Evolutionary conservation across 352 stramenopile genomes (phyloP), one percentile per base, ranked within the genome.

Genomic region (Phytophthora meadii): DNA sequence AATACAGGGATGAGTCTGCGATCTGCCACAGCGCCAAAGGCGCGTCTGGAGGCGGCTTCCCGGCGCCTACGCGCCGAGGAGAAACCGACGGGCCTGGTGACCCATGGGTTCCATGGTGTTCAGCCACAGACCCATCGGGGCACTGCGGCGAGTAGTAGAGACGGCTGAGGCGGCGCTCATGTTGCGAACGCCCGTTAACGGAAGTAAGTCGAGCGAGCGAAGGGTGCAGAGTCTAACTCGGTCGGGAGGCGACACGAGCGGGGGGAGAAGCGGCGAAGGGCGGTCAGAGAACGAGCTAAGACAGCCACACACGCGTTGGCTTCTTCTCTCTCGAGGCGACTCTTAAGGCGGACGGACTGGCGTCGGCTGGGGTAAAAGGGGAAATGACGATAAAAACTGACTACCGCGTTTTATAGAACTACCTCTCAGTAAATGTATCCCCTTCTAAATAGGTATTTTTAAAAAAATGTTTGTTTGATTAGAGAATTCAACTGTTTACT

Each of bases 221-320:
- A 63, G 64, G 56, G 50, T 68, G 56, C 63, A 76, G 63, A 80
- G 72, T 73, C 64, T 77, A 75, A 36, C 61, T 76, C 52, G 48
- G 60, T 70, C 63, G 55, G 56, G 63, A 72, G 66, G 58, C 68
- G 68, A 68, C 72, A 58, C 72, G 58, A 68, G 54, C 59, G 37
- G 22, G 19, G 14, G 55, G 52, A 73, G 69, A 76, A 78, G 70
- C 64, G 30, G 51, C 52, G 46, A 46, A 39, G 49, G 53, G 55
- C 63, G 64, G 68, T 79, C 75, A 68, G 40, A 56, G 64, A 74
- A 77, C 64, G 64, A 79, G 72, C 81, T 69, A 67, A 79, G 76
- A 76, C 58, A 65, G 58, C 56, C 56, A 69, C 68, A 68, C 67
- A 50, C 56, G 52, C 68, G 54, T 56, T 62, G 53, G 52, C 57